Conservation (phyloP, 441 rosid genomes). For the Adansonia madagascariensis region DNA sequence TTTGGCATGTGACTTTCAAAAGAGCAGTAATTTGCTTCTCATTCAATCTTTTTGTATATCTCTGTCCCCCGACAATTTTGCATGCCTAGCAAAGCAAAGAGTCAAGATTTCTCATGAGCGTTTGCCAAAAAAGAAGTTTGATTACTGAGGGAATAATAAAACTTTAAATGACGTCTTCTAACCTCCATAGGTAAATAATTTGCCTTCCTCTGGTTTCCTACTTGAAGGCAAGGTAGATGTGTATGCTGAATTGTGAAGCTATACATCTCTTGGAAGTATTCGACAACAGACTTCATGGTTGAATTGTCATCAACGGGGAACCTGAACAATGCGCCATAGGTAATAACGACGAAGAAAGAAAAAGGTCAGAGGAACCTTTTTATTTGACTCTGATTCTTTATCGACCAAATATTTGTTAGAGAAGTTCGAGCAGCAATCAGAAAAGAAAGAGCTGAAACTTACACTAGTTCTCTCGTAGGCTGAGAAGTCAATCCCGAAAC, state of each 20-base stretch:
- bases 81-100: conserved; percentile 62
- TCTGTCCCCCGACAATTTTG: conserved; percentile 96
- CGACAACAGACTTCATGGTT: conserved; percentile 95
- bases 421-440: neutral
- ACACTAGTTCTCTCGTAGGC: conserved; percentile 96
- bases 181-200: conserved; percentile 99
- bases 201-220: conserved; percentile 96
- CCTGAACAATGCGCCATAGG: conserved; percentile 39
- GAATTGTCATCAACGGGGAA: conserved; percentile 95
- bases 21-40: conserved; percentile 96
- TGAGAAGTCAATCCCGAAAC: conserved; percentile 97
- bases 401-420: neutral
- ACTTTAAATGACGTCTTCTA: neutral
- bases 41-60: conserved; percentile 87
- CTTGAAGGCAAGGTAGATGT: conserved; percentile 97
- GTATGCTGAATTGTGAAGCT: conserved; percentile 90
- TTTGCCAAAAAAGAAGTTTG: neutral
- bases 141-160: neutral
- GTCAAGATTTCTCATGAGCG: conserved; percentile 18
- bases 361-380: neutral
- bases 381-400: neutral
- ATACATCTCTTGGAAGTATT: conserved; percentile 98
- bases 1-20: conserved; percentile 89
- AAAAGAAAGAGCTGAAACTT: conserved; percentile 33
- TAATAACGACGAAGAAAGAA: neutral